These are phyloP conservation scores for Solanum etuberosum DNA, from an alignment of 257 asterid species.

Conservation along the genomic window DNA sequence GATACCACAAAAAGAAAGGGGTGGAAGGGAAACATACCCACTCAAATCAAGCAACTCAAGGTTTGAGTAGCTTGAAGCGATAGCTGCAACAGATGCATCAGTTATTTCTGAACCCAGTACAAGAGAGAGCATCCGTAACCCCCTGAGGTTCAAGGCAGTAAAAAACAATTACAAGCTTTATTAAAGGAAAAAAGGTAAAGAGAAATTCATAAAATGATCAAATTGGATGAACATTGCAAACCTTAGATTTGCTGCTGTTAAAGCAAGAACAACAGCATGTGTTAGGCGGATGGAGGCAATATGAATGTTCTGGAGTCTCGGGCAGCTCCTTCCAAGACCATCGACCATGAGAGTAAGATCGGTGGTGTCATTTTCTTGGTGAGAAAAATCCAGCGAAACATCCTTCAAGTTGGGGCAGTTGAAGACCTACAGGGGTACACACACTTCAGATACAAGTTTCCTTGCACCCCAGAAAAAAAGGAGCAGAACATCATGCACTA, in stretches of 20 bases:
- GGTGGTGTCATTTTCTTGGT: constrained; percentile 73
- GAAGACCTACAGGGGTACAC: constrained; percentile 39
- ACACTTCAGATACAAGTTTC: neutral
- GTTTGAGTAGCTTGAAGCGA: constrained; percentile 66
- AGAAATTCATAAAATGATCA: neutral
- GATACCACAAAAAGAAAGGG: neutral
- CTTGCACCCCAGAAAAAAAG: neutral
- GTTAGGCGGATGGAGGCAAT: constrained; percentile 69
- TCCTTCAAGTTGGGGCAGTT: constrained; percentile 84
- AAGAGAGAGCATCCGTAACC: constrained; percentile 87
- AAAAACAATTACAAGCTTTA: neutral
- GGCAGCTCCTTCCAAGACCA: constrained; percentile 72
- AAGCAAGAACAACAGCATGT: constrained; percentile 68
- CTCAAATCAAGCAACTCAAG: constrained; percentile 93
- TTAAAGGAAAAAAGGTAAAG: neutral
- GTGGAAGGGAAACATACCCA: constrained; percentile 48
- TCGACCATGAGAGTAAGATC: constrained; percentile 58
- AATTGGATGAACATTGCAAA: constrained; percentile 1
- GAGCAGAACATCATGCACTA: neutral
- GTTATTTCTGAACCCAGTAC: constrained; percentile 84
- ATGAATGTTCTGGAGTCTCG: constrained; percentile 76
- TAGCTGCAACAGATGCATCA: constrained; percentile 97
- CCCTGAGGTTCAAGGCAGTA: constrained; percentile 29
- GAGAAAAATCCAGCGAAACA: constrained; percentile 73
- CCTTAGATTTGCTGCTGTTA: constrained; percentile 83